Percentiles rank a stretch among this genome's conserved stretches.
Evolutionary conservation across 2,329 filamentous ascomycete species (phyloP).

Genomic region (Leptographium radiaticola): DNA sequence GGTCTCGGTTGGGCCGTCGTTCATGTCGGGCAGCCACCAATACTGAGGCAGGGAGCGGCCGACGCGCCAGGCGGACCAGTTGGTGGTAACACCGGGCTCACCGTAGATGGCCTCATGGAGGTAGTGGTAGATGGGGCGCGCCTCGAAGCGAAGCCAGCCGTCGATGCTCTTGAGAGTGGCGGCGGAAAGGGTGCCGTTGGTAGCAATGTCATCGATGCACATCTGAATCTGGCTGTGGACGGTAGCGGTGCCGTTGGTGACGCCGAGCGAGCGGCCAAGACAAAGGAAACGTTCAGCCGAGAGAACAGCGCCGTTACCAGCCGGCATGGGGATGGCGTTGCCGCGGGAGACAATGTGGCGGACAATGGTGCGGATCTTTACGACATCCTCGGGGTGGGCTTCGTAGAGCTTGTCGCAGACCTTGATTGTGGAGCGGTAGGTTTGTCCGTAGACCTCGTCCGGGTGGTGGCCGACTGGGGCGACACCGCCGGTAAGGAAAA

Average conservation of each 20-base stretch:
- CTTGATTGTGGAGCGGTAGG: conserved; percentile 42
- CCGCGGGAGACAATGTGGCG: background rate
- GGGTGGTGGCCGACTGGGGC: conserved; percentile 47
- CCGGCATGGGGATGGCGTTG: background rate
- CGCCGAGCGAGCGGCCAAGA: conserved; percentile 11
- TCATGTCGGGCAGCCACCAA: conserved; percentile 7
- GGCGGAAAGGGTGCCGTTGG: background rate
- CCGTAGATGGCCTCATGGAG: conserved; percentile 14
- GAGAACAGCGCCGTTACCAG: conserved; percentile 5
- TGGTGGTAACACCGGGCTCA: background rate
- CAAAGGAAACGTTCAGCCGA: conserved; percentile 8
- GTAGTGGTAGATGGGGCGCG: conserved; percentile 13
- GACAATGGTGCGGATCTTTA: background rate
- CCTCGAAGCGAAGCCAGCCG: conserved; percentile 10
- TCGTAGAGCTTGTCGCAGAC: conserved; percentile 52
- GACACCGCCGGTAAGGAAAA: conserved; percentile 54
- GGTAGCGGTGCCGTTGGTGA: conserved; percentile 3
- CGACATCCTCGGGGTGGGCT: conserved; percentile 53
- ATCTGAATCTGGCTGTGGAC: background rate
- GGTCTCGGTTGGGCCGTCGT: background rate
- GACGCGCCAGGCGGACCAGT: conserved; percentile 10
- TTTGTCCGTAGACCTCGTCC: conserved; percentile 47
- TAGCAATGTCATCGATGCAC: background rate
- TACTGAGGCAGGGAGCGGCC: background rate
- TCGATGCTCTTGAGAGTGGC: conserved; percentile 1